Evolutionary conservation across 768 basidiomycete genomes (phyloP), one percentile per base, ranked within the genome.

Genomic region (Neoboletus brunneissimus): DNA sequence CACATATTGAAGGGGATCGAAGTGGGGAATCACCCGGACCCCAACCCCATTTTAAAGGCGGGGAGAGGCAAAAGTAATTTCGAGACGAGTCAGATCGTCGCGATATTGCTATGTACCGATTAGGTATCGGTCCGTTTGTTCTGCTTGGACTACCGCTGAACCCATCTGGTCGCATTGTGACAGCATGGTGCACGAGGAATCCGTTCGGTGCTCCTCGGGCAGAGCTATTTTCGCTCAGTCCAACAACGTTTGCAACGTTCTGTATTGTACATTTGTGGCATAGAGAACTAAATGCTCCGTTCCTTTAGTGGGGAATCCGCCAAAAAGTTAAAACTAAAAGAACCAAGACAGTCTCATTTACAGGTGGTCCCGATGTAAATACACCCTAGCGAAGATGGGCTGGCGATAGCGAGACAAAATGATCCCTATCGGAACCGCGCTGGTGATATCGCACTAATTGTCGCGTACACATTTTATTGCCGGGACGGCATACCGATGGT

Each of bases 1-100:
- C 89, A 91, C 89, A 91, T 90, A 54, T 64, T 55, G 56, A 56
- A 52, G 54, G 62, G 64, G 61, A 16, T 61, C 20, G 41, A 44
- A 37, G 51, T 54, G 43, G 23, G 34, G 53, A 35, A 44, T 45
- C 6, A 40, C 35, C 34, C 31, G 25, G 44, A 25, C 35, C 50
- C 34, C 29, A 20, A 32, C 40, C 54, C 51, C 55, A 40, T 72
- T 72, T 67, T 73, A 72, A 71, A 56, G 35, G 55, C 51, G 53
- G 58, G 54, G 11, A 54, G 40, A 47, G 25, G 23, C 25, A 31
- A 56, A 56, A 58, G 51, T 66, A 65, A 63, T 51, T 58, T 59
- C 45, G 42, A 61, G 54, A 61, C 56, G 58, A 46, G 54, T 54
- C 58, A 61, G 68, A 67, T 72, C 58, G 47, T 60, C 49, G 37